Conservation (phyloP, 805 yeast species). For the Suhomyces xylopsoci region DNA sequence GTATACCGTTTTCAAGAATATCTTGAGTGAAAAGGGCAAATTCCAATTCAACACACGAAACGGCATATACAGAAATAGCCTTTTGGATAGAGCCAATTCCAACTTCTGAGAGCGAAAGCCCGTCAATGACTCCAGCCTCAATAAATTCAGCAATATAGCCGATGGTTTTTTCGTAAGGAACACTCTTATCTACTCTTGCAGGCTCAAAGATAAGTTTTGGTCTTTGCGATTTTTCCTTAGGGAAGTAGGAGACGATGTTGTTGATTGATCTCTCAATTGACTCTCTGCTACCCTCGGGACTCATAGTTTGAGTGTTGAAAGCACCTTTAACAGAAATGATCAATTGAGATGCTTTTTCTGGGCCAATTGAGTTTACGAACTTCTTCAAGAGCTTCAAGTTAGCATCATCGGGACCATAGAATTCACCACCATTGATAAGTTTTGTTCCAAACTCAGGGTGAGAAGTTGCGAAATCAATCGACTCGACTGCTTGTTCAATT, state of each 20-base stretch:
- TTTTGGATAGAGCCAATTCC: slow-evolving; percentile 56
- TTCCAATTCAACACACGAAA: slow-evolving; percentile 75
- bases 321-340: slow-evolving; percentile 71
- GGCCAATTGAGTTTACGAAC: slow-evolving; percentile 58
- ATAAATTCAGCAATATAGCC: slow-evolving; percentile 55
- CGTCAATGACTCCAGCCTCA: slow-evolving; percentile 63
- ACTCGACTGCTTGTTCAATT: slow-evolving; percentile 49
- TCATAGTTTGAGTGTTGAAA: slow-evolving; percentile 27
- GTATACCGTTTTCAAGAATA: slow-evolving; percentile 57
- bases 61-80: slow-evolving; percentile 55
- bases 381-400: slow-evolving; percentile 57
- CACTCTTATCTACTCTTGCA: slow-evolving; percentile 63
- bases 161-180: slow-evolving; percentile 59
- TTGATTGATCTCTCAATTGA: slow-evolving; percentile 48
- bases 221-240: slow-evolving; percentile 22
- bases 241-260: slow-evolving; percentile 31
- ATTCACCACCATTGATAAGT: slow-evolving; percentile 73
- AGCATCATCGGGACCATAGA: slow-evolving; percentile 56
- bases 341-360: slow-evolving; percentile 48
- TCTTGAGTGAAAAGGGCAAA: slow-evolving; percentile 69
- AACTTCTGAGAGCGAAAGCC: slow-evolving; percentile 74
- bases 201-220: slow-evolving; percentile 53
- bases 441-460: slow-evolving; percentile 49
- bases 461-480: slow-evolving; percentile 42
- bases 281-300: slow-evolving; percentile 52